Percentiles rank a stretch among this genome's conserved stretches.
Conservation (phyloP, 345 rosid genomes). For the Ailanthus altissimus region DNA sequence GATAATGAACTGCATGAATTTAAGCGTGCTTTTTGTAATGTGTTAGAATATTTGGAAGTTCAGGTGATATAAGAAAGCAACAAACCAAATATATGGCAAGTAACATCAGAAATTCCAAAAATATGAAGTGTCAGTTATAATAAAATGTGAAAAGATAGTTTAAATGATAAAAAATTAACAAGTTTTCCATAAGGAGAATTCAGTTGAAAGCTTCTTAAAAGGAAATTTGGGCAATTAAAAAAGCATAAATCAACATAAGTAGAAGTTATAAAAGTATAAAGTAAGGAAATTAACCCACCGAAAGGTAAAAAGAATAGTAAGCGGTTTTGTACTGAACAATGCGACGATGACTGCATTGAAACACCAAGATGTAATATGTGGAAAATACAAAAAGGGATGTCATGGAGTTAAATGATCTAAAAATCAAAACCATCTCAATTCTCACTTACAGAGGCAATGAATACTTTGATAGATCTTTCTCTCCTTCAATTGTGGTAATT, state of each 20-base stretch:
- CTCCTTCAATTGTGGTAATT: slow-evolving; percentile 47
- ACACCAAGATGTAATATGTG: not conserved
- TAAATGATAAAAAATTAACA: not conserved
- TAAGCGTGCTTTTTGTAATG: not conserved
- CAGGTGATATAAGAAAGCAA: not conserved
- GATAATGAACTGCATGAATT: not conserved
- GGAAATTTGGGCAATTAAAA: not conserved
- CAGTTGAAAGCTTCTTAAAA: not conserved
- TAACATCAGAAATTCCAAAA: not conserved
- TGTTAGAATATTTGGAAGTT: not conserved
- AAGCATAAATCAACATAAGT: not conserved
- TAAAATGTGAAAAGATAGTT: slow-evolving; percentile 1
- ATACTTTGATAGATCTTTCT: slow-evolving; percentile 44
- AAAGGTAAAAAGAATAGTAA: slow-evolving; percentile 49
- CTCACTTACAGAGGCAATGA: slow-evolving; percentile 36
- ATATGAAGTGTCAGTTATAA: not conserved
- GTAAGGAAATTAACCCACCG: slow-evolving; percentile 31
- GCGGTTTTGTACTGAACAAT: slow-evolving; percentile 52
- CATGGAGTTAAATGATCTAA: not conserved
- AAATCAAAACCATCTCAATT: not conserved
- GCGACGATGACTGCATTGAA: slow-evolving; percentile 36
- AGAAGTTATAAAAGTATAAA: not conserved
- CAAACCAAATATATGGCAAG: not conserved
- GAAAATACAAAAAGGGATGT: not conserved
- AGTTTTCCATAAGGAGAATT: not conserved